Evolutionary conservation across 148 eudicot species (phyloP).

Genomic region (Spergularia marina): DNA sequence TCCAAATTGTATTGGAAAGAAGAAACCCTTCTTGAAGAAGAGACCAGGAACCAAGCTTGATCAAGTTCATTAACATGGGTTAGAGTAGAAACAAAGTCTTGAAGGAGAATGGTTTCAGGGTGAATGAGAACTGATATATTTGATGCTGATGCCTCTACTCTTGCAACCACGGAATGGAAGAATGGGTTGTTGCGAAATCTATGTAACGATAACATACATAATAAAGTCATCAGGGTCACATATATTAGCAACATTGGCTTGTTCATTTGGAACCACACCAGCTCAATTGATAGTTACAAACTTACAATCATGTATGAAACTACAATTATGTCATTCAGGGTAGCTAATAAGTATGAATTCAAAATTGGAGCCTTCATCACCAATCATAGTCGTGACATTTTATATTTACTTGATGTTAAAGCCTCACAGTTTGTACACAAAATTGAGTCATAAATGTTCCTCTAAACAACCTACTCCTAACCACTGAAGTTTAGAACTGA

Average conservation of each 20-base stretch:
- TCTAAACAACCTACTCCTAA: too few relatives aligned
- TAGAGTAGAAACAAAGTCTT: constrained; percentile 59
- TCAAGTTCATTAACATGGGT: constrained; percentile 66
- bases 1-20: constrained; percentile 58
- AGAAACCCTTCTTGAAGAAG: constrained; percentile 50
- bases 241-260: neutral
- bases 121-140: constrained; percentile 69
- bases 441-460: too few relatives aligned
- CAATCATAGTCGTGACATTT: too few relatives aligned
- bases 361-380: too few relatives aligned
- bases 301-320: too few relatives aligned
- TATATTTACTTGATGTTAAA: too few relatives aligned
- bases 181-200: constrained; percentile 77
- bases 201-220: constrained; percentile 11
- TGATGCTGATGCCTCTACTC: constrained; percentile 65
- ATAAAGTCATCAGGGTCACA: constrained; percentile 18
- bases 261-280: neutral
- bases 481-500: too few relatives aligned
- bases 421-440: too few relatives aligned
- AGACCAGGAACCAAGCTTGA: constrained; percentile 83
- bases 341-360: too few relatives aligned
- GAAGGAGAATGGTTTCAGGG: constrained; percentile 73
- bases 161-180: constrained; percentile 95
- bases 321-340: too few relatives aligned
- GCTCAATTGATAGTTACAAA: too few relatives aligned